Percentiles rank a stretch among this genome's conserved stretches.
phyloP scores from a whole-genome alignment of 1,284 basidiomycete genomes.

The Pascua guehoae region DNA sequence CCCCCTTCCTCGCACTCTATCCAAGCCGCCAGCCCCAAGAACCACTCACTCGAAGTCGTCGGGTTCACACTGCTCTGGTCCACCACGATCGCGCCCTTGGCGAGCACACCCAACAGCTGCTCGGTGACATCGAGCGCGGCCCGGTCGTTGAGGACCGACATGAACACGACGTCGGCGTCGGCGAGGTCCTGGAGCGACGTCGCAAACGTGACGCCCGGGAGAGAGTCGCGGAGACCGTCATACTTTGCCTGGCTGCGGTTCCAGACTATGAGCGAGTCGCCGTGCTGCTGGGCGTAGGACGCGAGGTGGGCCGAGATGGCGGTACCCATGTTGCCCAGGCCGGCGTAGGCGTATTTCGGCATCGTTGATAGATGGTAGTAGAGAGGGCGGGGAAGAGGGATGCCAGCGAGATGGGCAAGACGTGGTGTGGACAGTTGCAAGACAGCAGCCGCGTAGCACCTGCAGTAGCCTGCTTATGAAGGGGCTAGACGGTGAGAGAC shows the following conservation, averaged over 20 bases:
- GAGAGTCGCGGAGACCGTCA: conserved; percentile 13
- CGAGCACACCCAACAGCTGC: conserved; percentile 12
- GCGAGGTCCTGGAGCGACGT: conserved; percentile 21
- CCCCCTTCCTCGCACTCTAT: too few relatives aligned
- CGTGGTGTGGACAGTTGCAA: too few relatives aligned
- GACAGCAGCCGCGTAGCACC: too few relatives aligned
- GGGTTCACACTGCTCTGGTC: conserved; percentile 35
- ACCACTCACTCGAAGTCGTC: conserved; percentile 28
- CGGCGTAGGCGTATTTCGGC: conserved; percentile 29
- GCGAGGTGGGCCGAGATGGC: conserved; percentile 31
- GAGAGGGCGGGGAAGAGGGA: not conserved
- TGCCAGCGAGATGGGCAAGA: too few relatives aligned
- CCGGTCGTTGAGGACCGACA: conserved; percentile 33
- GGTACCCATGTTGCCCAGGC: conserved; percentile 37
- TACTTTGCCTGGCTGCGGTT: conserved; percentile 37
- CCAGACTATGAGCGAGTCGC: conserved; percentile 25
- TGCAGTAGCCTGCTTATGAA: too few relatives aligned
- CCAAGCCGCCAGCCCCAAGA: too few relatives aligned
- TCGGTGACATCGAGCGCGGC: conserved; percentile 26
- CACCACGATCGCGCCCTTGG: conserved; percentile 24
- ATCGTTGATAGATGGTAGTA: not conserved
- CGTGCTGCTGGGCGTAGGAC: conserved; percentile 17
- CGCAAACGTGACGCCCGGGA: conserved; percentile 14
- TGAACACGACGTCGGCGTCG: conserved; percentile 24
- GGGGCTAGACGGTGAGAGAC: too few relatives aligned